Evolutionary conservation across 805 yeast species (phyloP).

Genomic region (Yamadazyma scolyti): DNA sequence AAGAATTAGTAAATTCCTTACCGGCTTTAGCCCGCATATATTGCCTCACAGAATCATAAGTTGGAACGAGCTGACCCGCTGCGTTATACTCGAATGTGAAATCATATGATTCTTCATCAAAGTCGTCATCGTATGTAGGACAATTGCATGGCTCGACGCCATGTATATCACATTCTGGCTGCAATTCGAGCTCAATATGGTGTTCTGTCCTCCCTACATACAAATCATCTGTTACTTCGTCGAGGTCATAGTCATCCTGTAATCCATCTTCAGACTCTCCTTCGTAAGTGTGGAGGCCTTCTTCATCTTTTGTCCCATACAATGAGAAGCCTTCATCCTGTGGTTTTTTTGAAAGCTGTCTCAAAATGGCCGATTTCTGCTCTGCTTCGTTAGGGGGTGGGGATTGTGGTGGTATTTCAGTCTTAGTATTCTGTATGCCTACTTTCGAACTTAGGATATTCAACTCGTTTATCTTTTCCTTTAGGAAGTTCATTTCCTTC

Average conservation of each 20-base stretch:
- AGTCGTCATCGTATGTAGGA: constrained; percentile 15
- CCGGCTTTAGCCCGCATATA: constrained; percentile 8
- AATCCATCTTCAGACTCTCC: constrained; percentile 26
- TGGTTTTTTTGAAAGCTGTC: too few species aligned
- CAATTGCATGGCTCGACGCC: constrained; percentile 25
- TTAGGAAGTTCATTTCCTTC: too few species aligned
- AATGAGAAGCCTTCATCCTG: constrained; percentile 24
- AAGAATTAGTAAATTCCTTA: too few species aligned
- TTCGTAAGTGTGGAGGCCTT: constrained; percentile 28
- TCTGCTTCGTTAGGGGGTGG: too few species aligned
- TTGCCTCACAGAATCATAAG: constrained; percentile 20
- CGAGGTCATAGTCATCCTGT: constrained; percentile 38
- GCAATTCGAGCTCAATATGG: constrained; percentile 41
- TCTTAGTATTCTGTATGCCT: too few species aligned
- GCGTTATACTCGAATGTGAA: constrained; percentile 43
- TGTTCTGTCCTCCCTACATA: constrained; percentile 31
- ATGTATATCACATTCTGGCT: constrained; percentile 29
- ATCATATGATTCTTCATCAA: constrained; percentile 37
- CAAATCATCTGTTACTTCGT: constrained; percentile 26
- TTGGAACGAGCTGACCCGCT: constrained; percentile 38
- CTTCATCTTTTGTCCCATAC: constrained; percentile 38
- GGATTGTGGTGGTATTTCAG: too few species aligned
- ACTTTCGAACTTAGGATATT: too few species aligned
- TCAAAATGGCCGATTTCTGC: too few species aligned
- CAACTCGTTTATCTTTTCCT: too few species aligned